phyloP scores from a whole-genome alignment of 257 asterid genomes.

The Solanum chiquidenum region DNA sequence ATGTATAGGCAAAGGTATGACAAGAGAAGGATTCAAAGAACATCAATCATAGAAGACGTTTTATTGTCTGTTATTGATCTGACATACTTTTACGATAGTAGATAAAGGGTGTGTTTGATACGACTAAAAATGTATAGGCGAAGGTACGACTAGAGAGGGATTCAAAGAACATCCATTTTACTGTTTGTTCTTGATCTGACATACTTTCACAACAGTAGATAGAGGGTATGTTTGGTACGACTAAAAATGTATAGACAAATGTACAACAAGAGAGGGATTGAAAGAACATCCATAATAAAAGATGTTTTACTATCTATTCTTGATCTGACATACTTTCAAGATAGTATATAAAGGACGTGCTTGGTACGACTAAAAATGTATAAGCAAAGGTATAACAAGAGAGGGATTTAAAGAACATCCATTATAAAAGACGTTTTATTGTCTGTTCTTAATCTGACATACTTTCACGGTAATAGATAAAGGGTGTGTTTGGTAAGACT shows the following conservation, averaged over 20 bases:
- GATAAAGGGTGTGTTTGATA: neutral
- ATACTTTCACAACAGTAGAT: no score
- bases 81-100: neutral
- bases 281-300: no score
- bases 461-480: no score
- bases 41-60: no score
- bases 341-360: neutral
- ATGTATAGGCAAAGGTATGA: no score
- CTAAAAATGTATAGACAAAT: neutral
- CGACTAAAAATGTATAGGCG: neutral
- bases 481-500: accelerated
- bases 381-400: neutral
- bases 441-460: no score
- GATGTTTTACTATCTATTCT: accelerated
- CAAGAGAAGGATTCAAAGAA: no score
- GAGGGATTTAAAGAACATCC: neutral
- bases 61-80: no score
- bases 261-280: neutral
- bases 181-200: neutral
- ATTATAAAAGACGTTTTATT: neutral
- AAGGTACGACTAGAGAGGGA: neutral
- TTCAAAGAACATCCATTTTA: no score
- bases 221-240: neutral
- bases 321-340: neutral
- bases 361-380: neutral